Conservation (phyloP, 495 filamentous ascomycete genomes). For the Tuber indicum region DNA sequence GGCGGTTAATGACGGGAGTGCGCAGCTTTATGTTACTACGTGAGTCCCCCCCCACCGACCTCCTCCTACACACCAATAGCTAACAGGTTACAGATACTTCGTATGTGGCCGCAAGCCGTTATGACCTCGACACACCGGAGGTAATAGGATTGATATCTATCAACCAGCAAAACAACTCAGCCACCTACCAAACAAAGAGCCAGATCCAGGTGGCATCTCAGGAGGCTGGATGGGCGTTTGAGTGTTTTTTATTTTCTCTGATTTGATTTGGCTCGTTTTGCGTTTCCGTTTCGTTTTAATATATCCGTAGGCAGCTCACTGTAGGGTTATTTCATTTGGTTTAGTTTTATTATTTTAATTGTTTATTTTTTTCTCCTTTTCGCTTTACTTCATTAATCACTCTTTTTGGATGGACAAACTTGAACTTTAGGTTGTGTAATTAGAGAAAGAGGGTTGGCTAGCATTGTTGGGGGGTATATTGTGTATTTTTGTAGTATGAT, state of each 20-base stretch:
- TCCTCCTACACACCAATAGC: neutral
- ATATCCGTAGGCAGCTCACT: neutral
- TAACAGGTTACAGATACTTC: slow-evolving; percentile 10
- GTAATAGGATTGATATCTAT: neutral
- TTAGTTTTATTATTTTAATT: neutral
- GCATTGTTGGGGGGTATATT: neutral
- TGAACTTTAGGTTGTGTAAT: neutral
- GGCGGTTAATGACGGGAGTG: slow-evolving; percentile 48
- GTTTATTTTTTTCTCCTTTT: neutral
- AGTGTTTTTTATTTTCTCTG: neutral
- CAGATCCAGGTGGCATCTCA: neutral
- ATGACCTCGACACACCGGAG: neutral
- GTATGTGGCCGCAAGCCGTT: slow-evolving; percentile 20
- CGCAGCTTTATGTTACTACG: slow-evolving; percentile 46
- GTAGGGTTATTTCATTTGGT: neutral
- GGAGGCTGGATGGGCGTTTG: neutral
- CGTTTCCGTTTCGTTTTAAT: neutral
- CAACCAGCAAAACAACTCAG: neutral
- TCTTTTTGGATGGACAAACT: neutral
- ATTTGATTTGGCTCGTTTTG: neutral
- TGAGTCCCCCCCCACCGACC: slow-evolving; percentile 9
- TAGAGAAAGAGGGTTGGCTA: neutral
- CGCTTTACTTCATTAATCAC: neutral
- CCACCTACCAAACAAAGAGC: neutral
- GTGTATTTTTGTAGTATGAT: no score